Percentiles rank a stretch among this genome's conserved stretches.
These are phyloP conservation scores for Podospora australis DNA, from an alignment of 495 filamentous ascomycete species.

Conservation along the genomic window DNA sequence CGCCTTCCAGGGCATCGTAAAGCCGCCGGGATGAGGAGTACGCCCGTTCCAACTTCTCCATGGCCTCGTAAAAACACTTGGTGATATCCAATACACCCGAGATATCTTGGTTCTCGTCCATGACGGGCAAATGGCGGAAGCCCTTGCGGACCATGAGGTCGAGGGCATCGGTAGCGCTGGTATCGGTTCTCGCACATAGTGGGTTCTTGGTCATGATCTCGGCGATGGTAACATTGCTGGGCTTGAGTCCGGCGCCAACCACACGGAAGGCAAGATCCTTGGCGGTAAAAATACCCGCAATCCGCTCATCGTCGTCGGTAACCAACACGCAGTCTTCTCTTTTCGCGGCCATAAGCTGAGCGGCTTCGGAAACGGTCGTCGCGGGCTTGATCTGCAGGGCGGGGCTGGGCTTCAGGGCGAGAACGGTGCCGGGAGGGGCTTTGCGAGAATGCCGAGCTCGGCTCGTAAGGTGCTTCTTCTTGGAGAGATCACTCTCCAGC, in stretches of 20 bases:
- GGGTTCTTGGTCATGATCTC: constrained; percentile 99
- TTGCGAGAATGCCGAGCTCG: constrained; percentile 81
- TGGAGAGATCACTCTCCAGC: constrained; percentile 95
- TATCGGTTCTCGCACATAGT: constrained; percentile 92
- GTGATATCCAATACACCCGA: constrained; percentile 98
- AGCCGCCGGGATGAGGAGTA: constrained; percentile 94
- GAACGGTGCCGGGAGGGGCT: constrained; percentile 90
- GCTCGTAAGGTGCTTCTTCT: constrained; percentile 76
- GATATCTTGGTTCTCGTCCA: constrained; percentile 99
- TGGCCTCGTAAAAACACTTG: constrained; percentile 99
- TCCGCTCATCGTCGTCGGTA: constrained; percentile 95
- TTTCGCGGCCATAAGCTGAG: constrained; percentile 98
- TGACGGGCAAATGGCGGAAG: constrained; percentile 94
- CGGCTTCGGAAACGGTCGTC: constrained; percentile 91
- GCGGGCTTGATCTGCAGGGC: constrained; percentile 96
- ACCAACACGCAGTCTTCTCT: constrained; percentile 98
- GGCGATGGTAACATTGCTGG: constrained; percentile 81
- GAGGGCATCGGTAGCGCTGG: constrained; percentile 92
- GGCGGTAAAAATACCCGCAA: constrained; percentile 97
- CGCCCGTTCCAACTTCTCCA: constrained; percentile 97
- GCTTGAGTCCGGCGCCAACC: constrained; percentile 87
- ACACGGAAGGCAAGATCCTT: constrained; percentile 98
- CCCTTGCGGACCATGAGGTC: constrained; percentile 98
- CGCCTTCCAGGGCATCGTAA: constrained; percentile 95
- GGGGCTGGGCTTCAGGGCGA: constrained; percentile 88